These are phyloP conservation scores for Aspergillus floridensis DNA, from an alignment of 2,329 filamentous ascomycete genomes.

Conservation along the genomic window DNA sequence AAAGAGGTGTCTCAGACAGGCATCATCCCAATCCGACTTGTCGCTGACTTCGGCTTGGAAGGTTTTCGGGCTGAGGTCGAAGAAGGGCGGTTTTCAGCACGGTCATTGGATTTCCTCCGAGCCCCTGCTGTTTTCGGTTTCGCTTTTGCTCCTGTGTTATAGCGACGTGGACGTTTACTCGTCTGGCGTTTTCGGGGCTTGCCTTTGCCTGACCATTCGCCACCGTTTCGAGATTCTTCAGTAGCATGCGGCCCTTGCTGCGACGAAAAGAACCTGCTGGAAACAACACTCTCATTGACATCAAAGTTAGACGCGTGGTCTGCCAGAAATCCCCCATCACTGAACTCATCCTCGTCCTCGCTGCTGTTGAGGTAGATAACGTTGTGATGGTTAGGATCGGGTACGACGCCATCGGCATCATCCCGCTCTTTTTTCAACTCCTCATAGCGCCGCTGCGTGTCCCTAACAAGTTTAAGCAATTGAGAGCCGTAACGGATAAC, in stretches of 20 bases:
- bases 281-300: conserved; percentile 25
- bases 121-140: conserved; percentile 26
- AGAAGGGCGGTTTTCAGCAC: conserved; percentile 20
- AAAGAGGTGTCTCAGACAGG: conserved; percentile 28
- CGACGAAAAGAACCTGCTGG: conserved; percentile 36
- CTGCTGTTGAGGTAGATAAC: conserved; percentile 43
- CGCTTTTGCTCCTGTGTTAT: conserved; percentile 22
- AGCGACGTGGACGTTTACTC: conserved; percentile 27
- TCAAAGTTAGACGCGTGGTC: conserved; percentile 26
- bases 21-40: conserved; percentile 39
- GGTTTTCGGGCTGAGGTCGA: conserved; percentile 25
- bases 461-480: conserved; percentile 43
- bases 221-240: conserved; percentile 21
- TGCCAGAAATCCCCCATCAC: conserved; percentile 32
- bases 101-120: conserved; percentile 23
- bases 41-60: conserved; percentile 26
- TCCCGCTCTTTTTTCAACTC: conserved; percentile 45
- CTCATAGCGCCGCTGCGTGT: conserved; percentile 41
- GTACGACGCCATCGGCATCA: conserved; percentile 49
- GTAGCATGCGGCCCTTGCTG: conserved; percentile 24
- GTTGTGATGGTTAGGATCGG: conserved; percentile 47
- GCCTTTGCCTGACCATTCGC: conserved; percentile 17
- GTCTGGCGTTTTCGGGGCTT: conserved; percentile 27
- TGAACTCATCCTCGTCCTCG: conserved; percentile 37
- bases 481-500: conserved; percentile 44